Conservation (phyloP, 805 yeast species). For the Yarrowia alimentaria region DNA sequence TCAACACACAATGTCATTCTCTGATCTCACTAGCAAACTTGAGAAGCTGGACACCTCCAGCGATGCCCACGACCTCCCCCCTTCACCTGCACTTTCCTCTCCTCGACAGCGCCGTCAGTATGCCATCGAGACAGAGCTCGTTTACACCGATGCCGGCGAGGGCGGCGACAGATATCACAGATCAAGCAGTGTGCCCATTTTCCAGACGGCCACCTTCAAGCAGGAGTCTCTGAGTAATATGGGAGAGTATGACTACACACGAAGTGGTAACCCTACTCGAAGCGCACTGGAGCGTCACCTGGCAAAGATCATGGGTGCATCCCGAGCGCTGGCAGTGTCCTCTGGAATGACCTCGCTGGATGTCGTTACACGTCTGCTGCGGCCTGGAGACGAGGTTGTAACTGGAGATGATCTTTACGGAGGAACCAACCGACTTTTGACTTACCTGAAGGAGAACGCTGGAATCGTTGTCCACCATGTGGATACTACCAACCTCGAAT, state of each 20-base stretch:
- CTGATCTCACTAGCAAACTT: slow-evolving; percentile 19
- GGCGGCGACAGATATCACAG: slow-evolving; percentile 59
- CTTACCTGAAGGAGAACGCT: slow-evolving; percentile 62
- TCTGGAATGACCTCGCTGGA: slow-evolving; percentile 94
- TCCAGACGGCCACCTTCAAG: slow-evolving; percentile 93
- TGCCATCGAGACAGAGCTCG: slow-evolving; percentile 68
- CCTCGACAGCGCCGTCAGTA: slow-evolving; percentile 42
- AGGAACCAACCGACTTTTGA: slow-evolving; percentile 83
- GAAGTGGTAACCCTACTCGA: slow-evolving; percentile 94
- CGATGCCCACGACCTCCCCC: slow-evolving; percentile 34
- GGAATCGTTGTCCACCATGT: slow-evolving; percentile 68
- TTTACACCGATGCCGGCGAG: slow-evolving; percentile 49
- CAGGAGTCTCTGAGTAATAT: slow-evolving; percentile 67
- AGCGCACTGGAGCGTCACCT: slow-evolving; percentile 74
- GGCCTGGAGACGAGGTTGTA: slow-evolving; percentile 83
- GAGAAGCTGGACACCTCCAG: slow-evolving; percentile 18
- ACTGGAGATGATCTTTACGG: slow-evolving; percentile 96
- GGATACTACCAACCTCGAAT: slow-evolving; percentile 73
- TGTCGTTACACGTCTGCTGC: slow-evolving; percentile 68
- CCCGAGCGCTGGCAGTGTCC: slow-evolving; percentile 74
- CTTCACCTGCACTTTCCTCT: slow-evolving; percentile 42
- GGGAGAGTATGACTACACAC: slow-evolving; percentile 83
- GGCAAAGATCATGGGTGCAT: slow-evolving; percentile 75
- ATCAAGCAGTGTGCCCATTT: slow-evolving; percentile 82
- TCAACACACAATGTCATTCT: slow-evolving; percentile 1